Evolutionary conservation across 306 rosid genomes (phyloP), one percentile per base, ranked within the genome.

Genomic region (Bauhinia variegata): DNA sequence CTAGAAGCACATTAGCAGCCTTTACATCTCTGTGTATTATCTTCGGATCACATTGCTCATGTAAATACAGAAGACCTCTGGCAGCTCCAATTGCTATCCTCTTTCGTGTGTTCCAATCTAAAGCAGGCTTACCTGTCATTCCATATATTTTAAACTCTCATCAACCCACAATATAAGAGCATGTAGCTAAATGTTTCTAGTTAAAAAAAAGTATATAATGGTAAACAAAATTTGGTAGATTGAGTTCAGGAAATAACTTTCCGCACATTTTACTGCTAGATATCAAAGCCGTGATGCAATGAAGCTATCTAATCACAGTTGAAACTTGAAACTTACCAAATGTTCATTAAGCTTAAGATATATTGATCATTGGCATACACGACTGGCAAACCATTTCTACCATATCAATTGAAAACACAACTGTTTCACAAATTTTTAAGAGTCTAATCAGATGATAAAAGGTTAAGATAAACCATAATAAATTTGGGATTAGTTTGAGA

Each of bases 31-130:
- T 75, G 83, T 93, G 99, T 60, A 93, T 93, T 55, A 93, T 93
- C 88, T 93, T 93, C 11, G 99, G 99, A 79, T 93, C 97, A 19
- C 99, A 89, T 64, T 93, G 98, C 82, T 93, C 98, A 4, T 93
- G 98, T 10, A 93, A 85, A 78, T 93, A 93, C 55, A 90, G 68
- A 62, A 93, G 97, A 28, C 98, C 98, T 76, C 98, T 84, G 11
- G 98, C 97, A 69, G 98, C 96, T 67, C 98, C 98, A 42, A 93
- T 85, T 33, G 98, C 97, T 63, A 93, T 89, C 69, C 88, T 83
- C 85, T 93, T 89, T 87, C 98, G 84, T 4, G 97, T 82, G 56
- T 86, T 89, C 98, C 98, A 93, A 63, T 93, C 98, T 39, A 93
- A 76, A 17, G 93, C 87, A 12, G 98, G 98, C 58, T 93, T 93